Percentiles rank a stretch among this genome's conserved stretches.
phyloP scores from a whole-genome alignment of 179 eudicot species.

The Beta lomatogona region DNA sequence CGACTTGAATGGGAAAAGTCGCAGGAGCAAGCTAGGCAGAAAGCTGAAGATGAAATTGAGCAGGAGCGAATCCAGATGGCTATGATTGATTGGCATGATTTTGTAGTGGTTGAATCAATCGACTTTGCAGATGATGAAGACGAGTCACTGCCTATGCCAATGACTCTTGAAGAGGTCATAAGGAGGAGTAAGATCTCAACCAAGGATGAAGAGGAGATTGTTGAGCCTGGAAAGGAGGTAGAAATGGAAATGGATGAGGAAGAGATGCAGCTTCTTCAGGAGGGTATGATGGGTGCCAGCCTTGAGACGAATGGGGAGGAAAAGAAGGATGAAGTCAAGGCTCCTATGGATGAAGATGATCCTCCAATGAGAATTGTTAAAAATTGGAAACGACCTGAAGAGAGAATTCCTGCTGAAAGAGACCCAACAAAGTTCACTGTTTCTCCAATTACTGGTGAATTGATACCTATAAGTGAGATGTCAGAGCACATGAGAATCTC shows the following conservation, averaged over 20 bases:
- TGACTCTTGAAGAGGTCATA: constrained; percentile 94
- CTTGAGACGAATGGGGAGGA: constrained; percentile 69
- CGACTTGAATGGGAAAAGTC: constrained; percentile 95
- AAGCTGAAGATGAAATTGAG: constrained; percentile 92
- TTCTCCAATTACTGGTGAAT: constrained; percentile 90
- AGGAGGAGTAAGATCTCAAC: constrained; percentile 85
- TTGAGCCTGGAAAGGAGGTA: constrained; percentile 85
- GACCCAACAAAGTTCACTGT: constrained; percentile 77
- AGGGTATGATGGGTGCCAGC: constrained; percentile 88
- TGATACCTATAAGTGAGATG: constrained; percentile 85
- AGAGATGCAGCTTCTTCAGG: constrained; percentile 92
- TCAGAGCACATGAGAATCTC: constrained; percentile 97
- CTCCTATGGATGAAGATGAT: constrained; percentile 61
- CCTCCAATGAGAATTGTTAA: constrained; percentile 92
- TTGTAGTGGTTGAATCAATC: constrained; percentile 83
- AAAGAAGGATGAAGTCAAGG: constrained; percentile 42
- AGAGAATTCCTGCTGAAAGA: constrained; percentile 72
- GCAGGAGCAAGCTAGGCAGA: constrained; percentile 94
- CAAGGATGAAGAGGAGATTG: constrained; percentile 63
- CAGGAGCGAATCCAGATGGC: constrained; percentile 92
- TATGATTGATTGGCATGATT: constrained; percentile 98
- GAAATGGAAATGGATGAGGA: constrained; percentile 99
- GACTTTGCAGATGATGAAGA: constrained; percentile 95
- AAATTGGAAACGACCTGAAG: constrained; percentile 96
- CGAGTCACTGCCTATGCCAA: constrained; percentile 87